These are phyloP conservation scores for Prunus mira DNA, from an alignment of 306 rosid genomes.

Conservation along the genomic window DNA sequence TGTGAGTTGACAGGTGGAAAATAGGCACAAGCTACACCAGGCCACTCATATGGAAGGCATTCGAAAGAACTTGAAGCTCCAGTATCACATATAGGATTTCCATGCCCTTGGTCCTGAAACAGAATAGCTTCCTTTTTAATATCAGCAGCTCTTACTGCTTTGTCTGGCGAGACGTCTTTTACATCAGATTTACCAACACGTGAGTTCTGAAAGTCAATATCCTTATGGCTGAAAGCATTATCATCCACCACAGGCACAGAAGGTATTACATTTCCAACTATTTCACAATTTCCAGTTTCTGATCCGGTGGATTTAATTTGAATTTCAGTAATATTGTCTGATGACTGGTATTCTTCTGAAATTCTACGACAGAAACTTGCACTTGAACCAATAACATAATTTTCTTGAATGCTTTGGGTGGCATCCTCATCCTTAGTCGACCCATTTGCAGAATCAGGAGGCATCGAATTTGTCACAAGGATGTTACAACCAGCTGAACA, in stretches of 20 bases:
- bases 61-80: slow-evolving; percentile 48
- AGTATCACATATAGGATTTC: slow-evolving; percentile 45
- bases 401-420: slow-evolving; percentile 37
- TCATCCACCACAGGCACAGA: slow-evolving; percentile 32
- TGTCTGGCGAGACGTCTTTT: slow-evolving; percentile 40
- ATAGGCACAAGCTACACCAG: slow-evolving; percentile 71
- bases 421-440: slow-evolving; percentile 30
- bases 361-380: slow-evolving; percentile 28
- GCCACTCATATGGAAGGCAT: slow-evolving; percentile 84
- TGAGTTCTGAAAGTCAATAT: slow-evolving; percentile 22
- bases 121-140: slow-evolving; percentile 39
- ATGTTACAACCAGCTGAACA: slow-evolving; percentile 37
- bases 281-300: slow-evolving; percentile 31
- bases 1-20: slow-evolving; percentile 69
- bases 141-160: slow-evolving; percentile 44
- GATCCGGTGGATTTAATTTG: slow-evolving; percentile 31
- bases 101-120: slow-evolving; percentile 41
- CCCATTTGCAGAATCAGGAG: slow-evolving; percentile 38
- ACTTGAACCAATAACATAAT: slow-evolving; percentile 29
- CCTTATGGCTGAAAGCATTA: slow-evolving; percentile 32
- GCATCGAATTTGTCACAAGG: slow-evolving; percentile 41
- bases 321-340: slow-evolving; percentile 33
- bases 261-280: slow-evolving; percentile 30
- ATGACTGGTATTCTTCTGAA: slow-evolving; percentile 30
- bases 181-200: slow-evolving; percentile 31